Percentiles rank a stretch among this genome's conserved stretches.
phyloP scores from a whole-genome alignment of 768 basidiomycete species.

The Piloderma croceum region DNA sequence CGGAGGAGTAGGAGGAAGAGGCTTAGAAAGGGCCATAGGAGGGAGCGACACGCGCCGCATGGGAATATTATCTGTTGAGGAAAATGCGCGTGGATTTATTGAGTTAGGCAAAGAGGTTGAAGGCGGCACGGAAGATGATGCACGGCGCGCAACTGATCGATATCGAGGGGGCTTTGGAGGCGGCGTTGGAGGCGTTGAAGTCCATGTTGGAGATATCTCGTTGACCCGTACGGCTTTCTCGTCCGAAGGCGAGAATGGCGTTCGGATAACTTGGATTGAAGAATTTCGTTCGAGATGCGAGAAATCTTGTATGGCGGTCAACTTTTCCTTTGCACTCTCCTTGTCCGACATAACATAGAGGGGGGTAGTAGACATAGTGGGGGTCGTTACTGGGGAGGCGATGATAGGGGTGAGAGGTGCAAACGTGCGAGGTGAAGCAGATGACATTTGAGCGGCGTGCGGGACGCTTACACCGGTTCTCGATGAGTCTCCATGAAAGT shows the following conservation, averaged over 20 bases:
- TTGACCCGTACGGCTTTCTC: no score
- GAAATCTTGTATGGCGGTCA: conserved; percentile 2
- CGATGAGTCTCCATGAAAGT: no score
- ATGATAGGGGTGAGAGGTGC: conserved; percentile 51
- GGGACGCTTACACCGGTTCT: no score
- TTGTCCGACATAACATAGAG: conserved; percentile 16
- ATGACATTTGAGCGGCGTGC: no score
- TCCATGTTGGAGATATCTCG: conserved; percentile 45
- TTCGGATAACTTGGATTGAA: no score
- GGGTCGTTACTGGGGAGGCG: conserved; percentile 55
- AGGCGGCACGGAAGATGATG: conserved; percentile 28
- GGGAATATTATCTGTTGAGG: conserved; percentile 14
- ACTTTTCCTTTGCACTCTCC: conserved; percentile 10
- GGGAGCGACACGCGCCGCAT: conserved; percentile 43
- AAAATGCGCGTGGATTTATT: conserved; percentile 26
- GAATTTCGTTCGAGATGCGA: no score
- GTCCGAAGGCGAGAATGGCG: no score
- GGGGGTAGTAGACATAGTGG: conserved; percentile 32
- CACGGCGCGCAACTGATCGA: conserved; percentile 27
- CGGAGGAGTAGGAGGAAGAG: conserved; percentile 9
- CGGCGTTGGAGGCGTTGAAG: conserved; percentile 54
- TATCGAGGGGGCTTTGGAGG: conserved; percentile 38
- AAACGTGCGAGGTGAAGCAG: conserved; percentile 38
- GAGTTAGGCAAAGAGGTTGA: conserved; percentile 46
- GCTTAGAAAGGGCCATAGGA: conserved; percentile 18